Base-by-base conservation (phyloP, 495 filamentous ascomycete species). In the Delitschia confertaspora region DNA sequence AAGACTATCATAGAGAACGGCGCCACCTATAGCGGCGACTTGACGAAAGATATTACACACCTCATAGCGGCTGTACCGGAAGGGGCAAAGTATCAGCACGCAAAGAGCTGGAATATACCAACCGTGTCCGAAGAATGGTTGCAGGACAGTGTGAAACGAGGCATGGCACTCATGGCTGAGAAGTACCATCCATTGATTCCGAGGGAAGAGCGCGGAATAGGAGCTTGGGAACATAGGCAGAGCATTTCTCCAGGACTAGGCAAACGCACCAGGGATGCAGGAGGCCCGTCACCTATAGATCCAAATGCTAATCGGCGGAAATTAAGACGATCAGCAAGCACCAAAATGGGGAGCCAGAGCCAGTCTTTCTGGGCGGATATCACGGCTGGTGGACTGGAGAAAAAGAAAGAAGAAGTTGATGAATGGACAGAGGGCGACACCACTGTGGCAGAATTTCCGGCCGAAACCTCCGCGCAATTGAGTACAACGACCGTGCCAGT, bases 321-420 rank as follows among this genome's bases (percentile, higher is more conserved):
- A 43, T 40, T 57, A 25, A 38, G 53, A 30, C 48, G 53, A 11
- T 37, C 53, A n/a, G 53, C 53, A 1, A 57, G 53, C 40, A 37
- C 45, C 10, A 47, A 22, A 24, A 32, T 57, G 38, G 53, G 49
- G 9, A 45, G 26, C 22, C 85, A 94, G 51, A 88, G 79, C 55
- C 76, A 85, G 52, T 75, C 76, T 25, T 72, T 96, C 1, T 96
- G 88, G 91, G 78, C 79, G 9, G 85, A 91, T 49, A 93, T 98
- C 47, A 74, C 93, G 8, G 80, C 74, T 39, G 65, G 59, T 3
- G 71, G 65, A 2, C 64, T 69, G 32, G 60, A 36, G 17, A 38
- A 17, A 38, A 64, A 65, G 16, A 21, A 60, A 56, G 42, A 60
- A 21, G 65, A 65, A 30, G 49, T 53, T 25, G 57, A 69, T 35